Evolutionary conservation across 2,329 filamentous ascomycete genomes (phyloP).

Genomic region (Drechslerella coelobrocha): DNA sequence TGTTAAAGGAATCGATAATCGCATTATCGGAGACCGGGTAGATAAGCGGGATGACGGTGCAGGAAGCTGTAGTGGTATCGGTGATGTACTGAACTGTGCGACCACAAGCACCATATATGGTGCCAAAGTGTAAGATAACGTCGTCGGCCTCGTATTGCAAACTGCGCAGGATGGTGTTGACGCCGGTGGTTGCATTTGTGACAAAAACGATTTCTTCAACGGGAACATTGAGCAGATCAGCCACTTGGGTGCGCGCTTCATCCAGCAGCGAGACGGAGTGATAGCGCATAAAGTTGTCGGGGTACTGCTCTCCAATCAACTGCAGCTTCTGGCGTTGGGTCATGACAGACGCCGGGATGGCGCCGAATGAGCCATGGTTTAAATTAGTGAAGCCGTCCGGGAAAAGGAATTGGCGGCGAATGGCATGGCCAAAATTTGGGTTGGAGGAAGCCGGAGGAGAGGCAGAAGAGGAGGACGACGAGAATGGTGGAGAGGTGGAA

Average conservation of each 20-base stretch:
- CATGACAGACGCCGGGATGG: conserved; percentile 70
- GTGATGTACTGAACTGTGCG: conserved; percentile 74
- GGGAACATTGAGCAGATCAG: conserved; percentile 71
- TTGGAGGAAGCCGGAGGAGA: not conserved
- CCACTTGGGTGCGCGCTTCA: conserved; percentile 69
- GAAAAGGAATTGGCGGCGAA: conserved; percentile 44
- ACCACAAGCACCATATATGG: conserved; percentile 78
- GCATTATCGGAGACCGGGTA: conserved; percentile 76
- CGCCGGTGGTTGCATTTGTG: conserved; percentile 77
- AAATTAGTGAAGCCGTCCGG: conserved; percentile 42
- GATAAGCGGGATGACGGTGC: conserved; percentile 66
- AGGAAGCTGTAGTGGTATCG: conserved; percentile 68
- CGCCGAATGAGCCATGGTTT: conserved; percentile 74
- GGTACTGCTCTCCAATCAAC: conserved; percentile 69
- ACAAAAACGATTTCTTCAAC: conserved; percentile 75
- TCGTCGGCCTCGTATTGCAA: conserved; percentile 73
- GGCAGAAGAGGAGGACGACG: not conserved
- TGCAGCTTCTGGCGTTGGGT: conserved; percentile 70
- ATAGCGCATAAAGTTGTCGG: conserved; percentile 79
- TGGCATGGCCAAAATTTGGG: conserved; percentile 31
- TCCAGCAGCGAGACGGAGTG: conserved; percentile 70
- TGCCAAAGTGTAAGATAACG: conserved; percentile 78
- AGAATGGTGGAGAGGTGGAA: not conserved
- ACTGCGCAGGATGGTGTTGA: conserved; percentile 82
- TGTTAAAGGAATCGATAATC: conserved; percentile 68